phyloP scores from a whole-genome alignment of 1,139 yeast species.

The Scheffersomyces insectosa region DNA sequence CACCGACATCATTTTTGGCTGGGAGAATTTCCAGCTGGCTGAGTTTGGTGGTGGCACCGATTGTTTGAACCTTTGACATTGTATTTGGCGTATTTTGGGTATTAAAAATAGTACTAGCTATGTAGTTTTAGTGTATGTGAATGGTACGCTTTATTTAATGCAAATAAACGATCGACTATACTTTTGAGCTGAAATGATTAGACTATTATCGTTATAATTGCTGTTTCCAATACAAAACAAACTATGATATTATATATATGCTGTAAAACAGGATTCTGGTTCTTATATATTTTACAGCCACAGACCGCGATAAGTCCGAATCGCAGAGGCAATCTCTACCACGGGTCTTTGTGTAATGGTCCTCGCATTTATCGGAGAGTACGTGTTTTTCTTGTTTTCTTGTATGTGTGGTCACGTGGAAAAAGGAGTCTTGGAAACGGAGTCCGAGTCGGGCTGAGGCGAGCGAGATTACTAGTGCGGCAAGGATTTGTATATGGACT shows the following conservation, averaged over 20 bases:
- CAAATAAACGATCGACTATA: too few species aligned
- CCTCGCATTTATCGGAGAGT: neutral
- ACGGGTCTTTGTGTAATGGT: neutral
- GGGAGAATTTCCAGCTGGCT: constrained; percentile 64
- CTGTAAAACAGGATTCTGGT: neutral
- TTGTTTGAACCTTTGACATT: constrained; percentile 16
- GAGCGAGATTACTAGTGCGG: too few species aligned
- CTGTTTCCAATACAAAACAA: neutral
- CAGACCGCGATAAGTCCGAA: constrained; percentile 3
- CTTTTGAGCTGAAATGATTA: too few species aligned
- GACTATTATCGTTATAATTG: too few species aligned
- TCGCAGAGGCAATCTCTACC: neutral
- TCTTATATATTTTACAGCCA: neutral
- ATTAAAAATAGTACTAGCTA: too few species aligned
- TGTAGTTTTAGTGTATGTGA: too few species aligned
- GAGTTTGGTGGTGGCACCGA: constrained; percentile 40
- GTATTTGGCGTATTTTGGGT: neutral
- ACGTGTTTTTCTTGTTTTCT: too few species aligned
- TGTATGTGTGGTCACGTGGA: too few species aligned
- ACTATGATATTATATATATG: constrained; percentile 9
- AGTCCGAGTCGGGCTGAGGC: too few species aligned
- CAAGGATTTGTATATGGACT: too few species aligned
- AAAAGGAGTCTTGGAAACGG: too few species aligned
- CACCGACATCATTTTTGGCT: constrained; percentile 71
- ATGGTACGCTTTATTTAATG: too few species aligned